Evolutionary conservation across 2,329 filamentous ascomycete genomes (phyloP), one percentile per base, ranked within the genome.

Genomic region (Penicillium hordei): DNA sequence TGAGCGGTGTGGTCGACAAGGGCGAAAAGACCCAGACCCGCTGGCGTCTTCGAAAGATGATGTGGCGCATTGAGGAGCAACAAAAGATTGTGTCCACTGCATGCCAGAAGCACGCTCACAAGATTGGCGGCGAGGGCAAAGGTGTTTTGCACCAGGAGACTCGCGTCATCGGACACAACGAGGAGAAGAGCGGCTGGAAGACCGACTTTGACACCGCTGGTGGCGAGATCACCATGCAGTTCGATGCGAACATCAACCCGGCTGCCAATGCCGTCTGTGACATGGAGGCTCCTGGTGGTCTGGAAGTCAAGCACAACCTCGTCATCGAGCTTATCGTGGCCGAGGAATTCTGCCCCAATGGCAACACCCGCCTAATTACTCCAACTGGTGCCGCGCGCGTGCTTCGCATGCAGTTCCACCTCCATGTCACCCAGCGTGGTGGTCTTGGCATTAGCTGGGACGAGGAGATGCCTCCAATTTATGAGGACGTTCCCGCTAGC

Each of bases 371-470:
- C 72, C 81, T 91, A 50, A 84, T 90, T 48, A 93, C 91, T 0
- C 91, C 93, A 49, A 97, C 93, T 0, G 93, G 93, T 60, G 89
- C 92, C 2, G 94, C 93, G 0, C 86, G 93, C 62, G 93, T 97
- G 52, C 81, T 99, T 60, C 85, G 93, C 64, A 97, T 96, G 84
- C 91, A 96, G 73, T 97, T 97, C 79, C 86, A 85, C 67, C 82
- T 94, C 52, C 81, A 86, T 57, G 83, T 97, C 55, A 97, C 93
- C 4, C 89, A 96, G 77, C 85, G 90, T 59, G 85, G 85, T 21
- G 93, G 93, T 19, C 84, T 96, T 72, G 93, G 93, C 50, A 93
- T 99, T 68, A 91, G 89, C 66, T 99, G 94, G 93, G 93, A 97
- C 67, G 93, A 97, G 76, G 93, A 99, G 79, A 87, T 90, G 70